phyloP scores from a whole-genome alignment of 495 filamentous ascomycete species.

The Delitschia confertaspora region DNA sequence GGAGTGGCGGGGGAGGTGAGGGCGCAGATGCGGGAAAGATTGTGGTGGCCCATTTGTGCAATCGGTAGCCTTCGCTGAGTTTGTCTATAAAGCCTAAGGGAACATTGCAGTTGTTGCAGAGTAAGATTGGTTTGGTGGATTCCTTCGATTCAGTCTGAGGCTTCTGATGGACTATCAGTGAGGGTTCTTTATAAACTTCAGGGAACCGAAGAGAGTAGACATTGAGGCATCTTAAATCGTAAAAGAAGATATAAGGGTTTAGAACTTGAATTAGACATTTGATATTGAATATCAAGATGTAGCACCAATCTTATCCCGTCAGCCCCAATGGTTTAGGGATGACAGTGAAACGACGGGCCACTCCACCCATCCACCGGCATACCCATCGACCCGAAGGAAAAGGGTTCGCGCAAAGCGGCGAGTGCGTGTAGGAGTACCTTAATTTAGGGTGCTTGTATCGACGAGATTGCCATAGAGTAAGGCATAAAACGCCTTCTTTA shows the following conservation, averaged over 20 bases:
- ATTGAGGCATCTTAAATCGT: neutral
- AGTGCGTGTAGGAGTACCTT: constrained; percentile 31
- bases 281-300: constrained; percentile 6
- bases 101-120: constrained; percentile 4
- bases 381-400: constrained; percentile 15
- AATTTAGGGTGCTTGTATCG: constrained; percentile 92
- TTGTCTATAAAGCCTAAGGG: constrained; percentile 7
- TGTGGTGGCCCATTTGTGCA: constrained; percentile 18
- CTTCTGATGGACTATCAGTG: neutral
- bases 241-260: neutral
- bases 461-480: constrained; percentile 55
- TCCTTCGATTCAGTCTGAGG: neutral
- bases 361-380: constrained; percentile 6
- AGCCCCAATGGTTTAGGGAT: constrained; percentile 14
- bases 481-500: constrained; percentile 71
- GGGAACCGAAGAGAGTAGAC: too few relatives aligned
- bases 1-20: neutral
- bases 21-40: neutral
- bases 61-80: constrained; percentile 1
- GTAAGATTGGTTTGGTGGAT: too few relatives aligned
- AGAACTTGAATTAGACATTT: neutral
- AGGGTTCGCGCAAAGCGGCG: constrained; percentile 11
- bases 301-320: constrained; percentile 17
- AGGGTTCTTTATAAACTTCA: too few relatives aligned
- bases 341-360: constrained; percentile 21